phyloP scores from a whole-genome alignment of 495 filamentous ascomycete genomes.

The Penicillium waksmanii region DNA sequence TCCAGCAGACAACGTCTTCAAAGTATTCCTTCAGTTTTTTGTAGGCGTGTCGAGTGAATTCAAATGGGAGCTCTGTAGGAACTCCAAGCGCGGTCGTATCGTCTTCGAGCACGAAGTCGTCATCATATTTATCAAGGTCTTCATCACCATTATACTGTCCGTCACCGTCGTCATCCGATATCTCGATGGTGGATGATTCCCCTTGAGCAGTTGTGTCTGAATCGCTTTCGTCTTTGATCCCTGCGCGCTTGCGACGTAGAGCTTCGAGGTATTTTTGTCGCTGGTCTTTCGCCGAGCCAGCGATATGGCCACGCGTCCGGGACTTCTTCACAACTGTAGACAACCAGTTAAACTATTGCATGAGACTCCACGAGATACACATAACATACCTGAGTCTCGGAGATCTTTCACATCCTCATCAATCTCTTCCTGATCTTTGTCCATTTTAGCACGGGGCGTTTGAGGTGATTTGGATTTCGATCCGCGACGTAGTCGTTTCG shows the following conservation, averaged over 20 bases:
- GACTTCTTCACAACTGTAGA: constrained; percentile 40
- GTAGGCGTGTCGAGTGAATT: constrained; percentile 68
- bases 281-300: constrained; percentile 47
- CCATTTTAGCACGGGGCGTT: constrained; percentile 27
- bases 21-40: constrained; percentile 78
- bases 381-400: constrained; percentile 44
- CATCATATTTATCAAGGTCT: constrained; percentile 64
- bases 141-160: constrained; percentile 42
- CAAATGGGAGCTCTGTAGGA: constrained; percentile 67
- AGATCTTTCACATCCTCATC: constrained; percentile 52
- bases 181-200: background rate
- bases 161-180: constrained; percentile 13
- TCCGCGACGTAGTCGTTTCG: constrained; percentile 25
- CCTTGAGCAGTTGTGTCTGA: constrained; percentile 25
- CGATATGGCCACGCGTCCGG: constrained; percentile 45
- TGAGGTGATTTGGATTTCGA: constrained; percentile 22
- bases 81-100: constrained; percentile 64
- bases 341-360: background rate
- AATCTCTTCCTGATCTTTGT: constrained; percentile 43
- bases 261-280: constrained; percentile 55
- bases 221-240: constrained; percentile 48
- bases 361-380: background rate
- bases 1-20: constrained; percentile 78
- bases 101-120: constrained; percentile 72
- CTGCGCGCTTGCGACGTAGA: constrained; percentile 60